Percentiles rank a stretch among this genome's conserved stretches.
Conservation (phyloP, 2,329 filamentous ascomycete species). For the Aspergillus puulaauensis region DNA sequence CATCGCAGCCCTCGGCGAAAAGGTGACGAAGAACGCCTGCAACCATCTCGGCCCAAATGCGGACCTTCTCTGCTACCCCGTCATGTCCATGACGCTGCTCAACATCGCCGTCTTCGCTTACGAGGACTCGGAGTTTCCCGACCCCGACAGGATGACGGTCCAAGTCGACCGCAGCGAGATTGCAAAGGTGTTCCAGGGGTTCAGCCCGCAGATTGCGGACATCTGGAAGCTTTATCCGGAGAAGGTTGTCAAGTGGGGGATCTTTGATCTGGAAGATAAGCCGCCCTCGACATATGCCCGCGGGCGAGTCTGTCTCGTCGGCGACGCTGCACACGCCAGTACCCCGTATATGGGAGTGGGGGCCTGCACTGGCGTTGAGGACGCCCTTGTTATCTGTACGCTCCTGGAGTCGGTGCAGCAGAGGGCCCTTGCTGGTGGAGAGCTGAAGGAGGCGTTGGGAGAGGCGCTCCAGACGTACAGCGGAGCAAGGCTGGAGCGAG, state of each 20-base stretch:
- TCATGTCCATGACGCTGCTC: constrained; percentile 14
- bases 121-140: constrained; percentile 14
- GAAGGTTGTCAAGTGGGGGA: constrained; percentile 10
- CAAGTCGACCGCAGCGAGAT: constrained; percentile 5
- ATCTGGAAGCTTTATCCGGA: constrained; percentile 42
- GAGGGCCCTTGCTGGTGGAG: not conserved
- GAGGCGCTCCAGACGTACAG: not conserved
- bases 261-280: constrained; percentile 8
- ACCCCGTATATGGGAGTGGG: constrained; percentile 13
- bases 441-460: not conserved
- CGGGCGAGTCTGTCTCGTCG: constrained; percentile 9
- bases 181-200: constrained; percentile 1
- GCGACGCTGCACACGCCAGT: constrained; percentile 16
- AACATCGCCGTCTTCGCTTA: constrained; percentile 23
- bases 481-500: not conserved
- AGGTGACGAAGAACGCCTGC: constrained; percentile 49
- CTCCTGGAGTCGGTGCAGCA: constrained; percentile 6
- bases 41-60: constrained; percentile 58
- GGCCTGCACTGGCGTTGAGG: constrained; percentile 12
- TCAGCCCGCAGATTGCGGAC: constrained; percentile 45
- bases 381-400: constrained; percentile 6
- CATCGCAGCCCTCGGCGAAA: constrained; percentile 47
- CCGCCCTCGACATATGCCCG: constrained; percentile 1
- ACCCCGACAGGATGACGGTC: constrained; percentile 1
- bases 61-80: constrained; percentile 57